Base-by-base conservation (phyloP, 2,329 filamentous ascomycete species). In the Fusarium sp. region DNA sequence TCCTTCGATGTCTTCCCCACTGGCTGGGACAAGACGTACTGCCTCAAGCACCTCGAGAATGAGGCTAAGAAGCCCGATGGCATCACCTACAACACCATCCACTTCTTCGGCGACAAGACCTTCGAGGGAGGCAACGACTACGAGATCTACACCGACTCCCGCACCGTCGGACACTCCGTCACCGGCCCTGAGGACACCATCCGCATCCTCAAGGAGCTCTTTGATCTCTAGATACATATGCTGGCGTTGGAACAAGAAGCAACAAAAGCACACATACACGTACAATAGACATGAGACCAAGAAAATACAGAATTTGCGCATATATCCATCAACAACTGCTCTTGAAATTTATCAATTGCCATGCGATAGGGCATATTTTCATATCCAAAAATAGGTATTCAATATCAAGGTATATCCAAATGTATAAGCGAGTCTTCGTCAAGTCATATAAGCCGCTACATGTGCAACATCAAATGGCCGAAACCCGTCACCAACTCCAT, bases 1-100 rank as follows among this genome's bases (percentile, higher is more conserved):
- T 98, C 95, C 70, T 99, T 99, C 84, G 97, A 99, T 82, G 94
- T 98, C 80, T 99, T 99, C 89, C 97, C 97, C 74, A 90, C 88
- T 3, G 97, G 97, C 81, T 99, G 97, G 97, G 97, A 99, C 87
- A 99, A 98, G 92, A 98, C 94, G 11, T 99, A 98, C 89, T 98
- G 95, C 87, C 88, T 98, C 77, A 88, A 90, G 78, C 95, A 98
- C 84, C 87, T 98, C 72, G 94, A 97, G 86, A 89, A 89, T 74
- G 95, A 98, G 83, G 92, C 93, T 74, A 86, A 89, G 85, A 88
- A 89, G 82, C 87, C 89, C 45, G 92, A 90, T 80, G 92, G 93
- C 72, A 87, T 97, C 73, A 86, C 92, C 27, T 98, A 96, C 88
- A 94, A 91, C 77, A 96, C 90, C 52, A 93, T 98, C 78, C 97